Evolutionary conservation across 129 eudicot genomes (phyloP).

Genomic region (Flaveria robusta): DNA sequence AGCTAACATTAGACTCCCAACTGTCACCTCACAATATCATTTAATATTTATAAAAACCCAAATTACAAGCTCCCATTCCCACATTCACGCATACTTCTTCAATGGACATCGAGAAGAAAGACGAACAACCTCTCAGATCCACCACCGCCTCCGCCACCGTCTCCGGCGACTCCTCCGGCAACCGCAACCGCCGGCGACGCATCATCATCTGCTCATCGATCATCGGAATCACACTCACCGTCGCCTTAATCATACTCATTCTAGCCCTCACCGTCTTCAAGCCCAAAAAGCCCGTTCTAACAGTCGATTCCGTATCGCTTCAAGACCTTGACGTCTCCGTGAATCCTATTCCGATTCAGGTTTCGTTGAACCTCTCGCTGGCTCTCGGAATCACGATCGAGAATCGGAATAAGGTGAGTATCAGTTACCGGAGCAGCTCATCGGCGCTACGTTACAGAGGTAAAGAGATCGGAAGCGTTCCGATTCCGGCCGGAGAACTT

Average conservation of each 20-base stretch:
- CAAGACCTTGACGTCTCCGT: constrained; percentile 13
- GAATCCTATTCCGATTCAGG: background rate
- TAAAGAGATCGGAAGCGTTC: constrained; percentile 61
- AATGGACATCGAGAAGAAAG: constrained; percentile 39
- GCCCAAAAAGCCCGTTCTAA: constrained; percentile 25
- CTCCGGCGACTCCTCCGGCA: constrained; percentile 1
- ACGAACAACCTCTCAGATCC: constrained; percentile 39
- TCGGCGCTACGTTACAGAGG: constrained; percentile 54
- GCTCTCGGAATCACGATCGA: constrained; percentile 17
- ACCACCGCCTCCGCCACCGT: background rate
- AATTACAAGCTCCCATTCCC: background rate
- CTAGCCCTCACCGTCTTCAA: constrained; percentile 35
- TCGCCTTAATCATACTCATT: constrained; percentile 22
- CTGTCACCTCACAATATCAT: constrained; percentile 15
- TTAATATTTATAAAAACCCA: background rate
- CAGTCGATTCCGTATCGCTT: constrained; percentile 16
- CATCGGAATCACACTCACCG: constrained; percentile 1
- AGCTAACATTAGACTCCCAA: background rate
- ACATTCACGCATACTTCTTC: background rate
- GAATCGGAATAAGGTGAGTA: constrained; percentile 41
- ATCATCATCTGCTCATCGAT: constrained; percentile 34
- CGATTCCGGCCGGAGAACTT: constrained; percentile 64
- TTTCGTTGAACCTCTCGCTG: constrained; percentile 27
- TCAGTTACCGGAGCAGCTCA: constrained; percentile 34
- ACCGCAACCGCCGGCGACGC: constrained; percentile 33